These are phyloP conservation scores for Brassica juncea DNA, from an alignment of 345 rosid species.

Conservation along the genomic window DNA sequence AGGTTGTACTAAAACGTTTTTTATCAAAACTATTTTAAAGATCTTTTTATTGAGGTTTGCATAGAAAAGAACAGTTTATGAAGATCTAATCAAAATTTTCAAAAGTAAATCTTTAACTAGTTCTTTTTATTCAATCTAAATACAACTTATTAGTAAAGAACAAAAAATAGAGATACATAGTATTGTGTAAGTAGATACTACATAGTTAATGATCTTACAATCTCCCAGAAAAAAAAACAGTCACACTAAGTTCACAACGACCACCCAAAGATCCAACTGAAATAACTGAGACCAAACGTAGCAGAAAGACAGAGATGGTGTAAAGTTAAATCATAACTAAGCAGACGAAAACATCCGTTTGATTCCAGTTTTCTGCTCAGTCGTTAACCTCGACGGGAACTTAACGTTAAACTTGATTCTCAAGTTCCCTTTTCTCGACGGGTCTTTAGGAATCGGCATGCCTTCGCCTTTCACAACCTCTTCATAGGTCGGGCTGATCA, in stretches of 20 bases:
- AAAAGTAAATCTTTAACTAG: constrained; percentile 7
- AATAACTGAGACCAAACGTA: constrained; percentile 19
- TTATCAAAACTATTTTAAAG: background rate
- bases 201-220: constrained; percentile 17
- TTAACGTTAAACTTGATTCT: constrained; percentile 72
- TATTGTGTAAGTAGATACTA: background rate
- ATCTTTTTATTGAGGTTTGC: background rate
- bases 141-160: background rate
- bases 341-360: constrained; percentile 54
- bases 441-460: constrained; percentile 80
- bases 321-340: constrained; percentile 4
- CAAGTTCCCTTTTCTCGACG: constrained; percentile 67
- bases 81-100: background rate
- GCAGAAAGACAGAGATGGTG: constrained; percentile 21
- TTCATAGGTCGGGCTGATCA: constrained; percentile 76
- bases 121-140: background rate
- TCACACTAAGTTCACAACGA: constrained; percentile 21
- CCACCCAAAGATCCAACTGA: constrained; percentile 23
- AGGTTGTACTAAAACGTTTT: background rate
- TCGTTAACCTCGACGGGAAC: constrained; percentile 65
- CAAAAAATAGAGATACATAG: background rate
- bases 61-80: background rate
- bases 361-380: constrained; percentile 79
- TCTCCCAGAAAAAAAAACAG: constrained; percentile 4
- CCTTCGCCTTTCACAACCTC: constrained; percentile 83